These are phyloP conservation scores for Fusarium caatingaense DNA, from an alignment of 2,329 filamentous ascomycete genomes.

Conservation along the genomic window DNA sequence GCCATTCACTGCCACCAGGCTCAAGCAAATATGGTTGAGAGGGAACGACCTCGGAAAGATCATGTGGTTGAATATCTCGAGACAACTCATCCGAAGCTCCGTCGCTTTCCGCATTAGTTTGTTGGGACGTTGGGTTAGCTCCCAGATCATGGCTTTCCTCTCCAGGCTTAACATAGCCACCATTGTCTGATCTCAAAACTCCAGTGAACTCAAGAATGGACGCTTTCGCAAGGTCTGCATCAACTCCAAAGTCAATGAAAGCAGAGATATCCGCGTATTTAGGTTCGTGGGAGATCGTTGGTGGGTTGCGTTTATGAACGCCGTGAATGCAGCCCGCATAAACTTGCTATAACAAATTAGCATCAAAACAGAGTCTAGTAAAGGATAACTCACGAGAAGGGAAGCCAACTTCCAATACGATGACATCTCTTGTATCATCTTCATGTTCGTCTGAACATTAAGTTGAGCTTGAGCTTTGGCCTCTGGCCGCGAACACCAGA, in stretches of 20 bases:
- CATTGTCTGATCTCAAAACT: background rate
- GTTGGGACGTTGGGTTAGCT: fast-evolving
- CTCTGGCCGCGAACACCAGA: background rate
- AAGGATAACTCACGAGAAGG: background rate
- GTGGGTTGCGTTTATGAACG: background rate
- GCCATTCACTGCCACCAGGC: background rate
- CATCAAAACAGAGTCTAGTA: fast-evolving
- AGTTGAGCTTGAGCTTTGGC: background rate
- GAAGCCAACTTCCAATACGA: background rate
- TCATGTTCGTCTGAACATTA: background rate
- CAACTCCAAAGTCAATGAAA: fast-evolving
- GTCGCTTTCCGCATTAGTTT: background rate
- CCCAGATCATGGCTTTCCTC: background rate
- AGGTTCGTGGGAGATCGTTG: fast-evolving
- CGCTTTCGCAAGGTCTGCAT: background rate
- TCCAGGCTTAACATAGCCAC: background rate
- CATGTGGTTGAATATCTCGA: fast-evolving
- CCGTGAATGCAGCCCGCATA: background rate
- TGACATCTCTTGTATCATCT: background rate
- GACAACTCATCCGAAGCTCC: fast-evolving
- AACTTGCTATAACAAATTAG: background rate
- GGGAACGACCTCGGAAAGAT: background rate
- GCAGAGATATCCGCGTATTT: background rate
- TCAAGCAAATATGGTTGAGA: fast-evolving
- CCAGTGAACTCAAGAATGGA: background rate